These are phyloP conservation scores for Tuber melanosporum DNA, from an alignment of 495 filamentous ascomycete species.

Conservation along the genomic window DNA sequence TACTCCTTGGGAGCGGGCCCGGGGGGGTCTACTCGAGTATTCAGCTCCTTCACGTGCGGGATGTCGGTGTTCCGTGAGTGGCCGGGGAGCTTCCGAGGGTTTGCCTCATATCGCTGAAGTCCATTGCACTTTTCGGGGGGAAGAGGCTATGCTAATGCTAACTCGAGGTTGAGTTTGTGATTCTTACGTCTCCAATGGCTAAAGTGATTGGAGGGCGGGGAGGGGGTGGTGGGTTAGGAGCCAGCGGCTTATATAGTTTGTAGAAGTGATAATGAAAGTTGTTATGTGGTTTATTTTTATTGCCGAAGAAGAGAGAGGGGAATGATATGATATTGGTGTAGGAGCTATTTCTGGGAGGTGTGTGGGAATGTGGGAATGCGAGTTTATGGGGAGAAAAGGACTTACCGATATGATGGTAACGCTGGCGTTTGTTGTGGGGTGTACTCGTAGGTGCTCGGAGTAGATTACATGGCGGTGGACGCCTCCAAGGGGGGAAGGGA, in stretches of 20 bases:
- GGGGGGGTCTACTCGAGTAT: constrained; percentile 45
- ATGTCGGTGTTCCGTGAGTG: constrained; percentile 64
- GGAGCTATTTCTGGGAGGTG: no score
- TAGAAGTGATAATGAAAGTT: constrained; percentile 31
- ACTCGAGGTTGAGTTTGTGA: constrained; percentile 23
- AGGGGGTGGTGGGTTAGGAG: constrained; percentile 59
- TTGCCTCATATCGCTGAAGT: constrained; percentile 23
- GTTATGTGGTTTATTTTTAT: neutral
- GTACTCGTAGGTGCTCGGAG: no score
- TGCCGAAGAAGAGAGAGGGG: neutral
- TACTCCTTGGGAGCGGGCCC: constrained; percentile 4
- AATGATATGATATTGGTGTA: neutral
- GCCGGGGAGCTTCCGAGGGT: constrained; percentile 35
- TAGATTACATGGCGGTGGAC: no score
- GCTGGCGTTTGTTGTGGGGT: no score
- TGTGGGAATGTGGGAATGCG: no score
- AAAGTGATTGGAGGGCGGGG: constrained; percentile 46
- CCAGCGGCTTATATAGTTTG: constrained; percentile 64
- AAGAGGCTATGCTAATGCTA: constrained; percentile 22
- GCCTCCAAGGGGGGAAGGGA: no score
- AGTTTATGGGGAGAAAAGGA: no score
- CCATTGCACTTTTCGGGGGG: constrained; percentile 17
- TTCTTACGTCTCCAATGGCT: constrained; percentile 3
- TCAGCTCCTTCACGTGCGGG: constrained; percentile 57
- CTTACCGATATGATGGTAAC: no score